Conservation (phyloP, 345 rosid genomes). For the Hibiscus tridactylites region DNA sequence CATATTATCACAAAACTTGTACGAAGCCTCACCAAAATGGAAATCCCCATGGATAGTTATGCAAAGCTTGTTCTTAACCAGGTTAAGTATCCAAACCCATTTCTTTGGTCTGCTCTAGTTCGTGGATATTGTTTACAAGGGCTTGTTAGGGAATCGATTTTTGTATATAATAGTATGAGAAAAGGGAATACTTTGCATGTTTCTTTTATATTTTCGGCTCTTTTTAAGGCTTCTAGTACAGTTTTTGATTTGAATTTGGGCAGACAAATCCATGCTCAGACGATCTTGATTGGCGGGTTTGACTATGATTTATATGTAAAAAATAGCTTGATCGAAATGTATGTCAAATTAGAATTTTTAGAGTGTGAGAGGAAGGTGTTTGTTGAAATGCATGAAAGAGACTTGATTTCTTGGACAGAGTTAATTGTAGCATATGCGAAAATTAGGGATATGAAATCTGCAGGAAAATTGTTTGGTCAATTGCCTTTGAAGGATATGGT, state of each 20-base stretch:
- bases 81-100: too few relatives aligned
- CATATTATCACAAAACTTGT: too few relatives aligned
- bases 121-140: too few relatives aligned
- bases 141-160: too few relatives aligned
- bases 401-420: conserved; percentile 61
- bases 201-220: conserved; percentile 69
- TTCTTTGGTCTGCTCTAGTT: too few relatives aligned
- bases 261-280: conserved; percentile 64
- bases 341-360: conserved; percentile 41
- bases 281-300: conserved; percentile 57
- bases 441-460: conserved; percentile 49
- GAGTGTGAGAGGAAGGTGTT: conserved; percentile 49
- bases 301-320: conserved; percentile 51
- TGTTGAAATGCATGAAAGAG: conserved; percentile 57
- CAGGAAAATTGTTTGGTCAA: conserved; percentile 34
- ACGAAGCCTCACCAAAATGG: too few relatives aligned
- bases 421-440: conserved; percentile 50
- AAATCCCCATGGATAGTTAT: too few relatives aligned
- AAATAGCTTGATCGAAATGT: conserved; percentile 57
- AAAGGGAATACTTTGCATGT: conserved; percentile 39
- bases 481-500: conserved; percentile 52
- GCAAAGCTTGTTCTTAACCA: too few relatives aligned
- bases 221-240: conserved; percentile 50
- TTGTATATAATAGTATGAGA: conserved; percentile 26
- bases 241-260: conserved; percentile 40